Evolutionary conservation across 306 rosid species (phyloP), one percentile per base, ranked within the genome.

Genomic region (Malus sieversii): DNA sequence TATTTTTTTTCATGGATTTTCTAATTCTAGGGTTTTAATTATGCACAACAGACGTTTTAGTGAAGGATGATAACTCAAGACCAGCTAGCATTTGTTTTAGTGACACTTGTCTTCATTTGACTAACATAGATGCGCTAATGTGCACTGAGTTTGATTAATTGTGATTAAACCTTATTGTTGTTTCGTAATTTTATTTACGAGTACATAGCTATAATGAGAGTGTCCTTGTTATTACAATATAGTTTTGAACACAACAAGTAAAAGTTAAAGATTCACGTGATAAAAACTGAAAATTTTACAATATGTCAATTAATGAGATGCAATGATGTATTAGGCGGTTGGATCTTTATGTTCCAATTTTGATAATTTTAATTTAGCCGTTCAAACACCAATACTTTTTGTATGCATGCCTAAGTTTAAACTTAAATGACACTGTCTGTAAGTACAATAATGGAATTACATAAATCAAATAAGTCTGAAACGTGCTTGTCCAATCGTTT

Each of bases 401-500:
- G 42, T 38, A 7, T 38, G 10, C 63, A 58, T 22, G 63, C 30
- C n/a, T 58, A 22, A 22, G 11, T 58, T 10, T 61, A 61, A 61
- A 61, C 11, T 61, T 2, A 33, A 10, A 53, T 6, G 33, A 6
- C 32, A 18, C 53, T 62, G 38, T 20, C 2, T 23, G 61, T 61
- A 76, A 77, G 77, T 66, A 35, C 77, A 68, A 58, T 62, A 63
- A 72, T 67, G 44, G 65, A 72, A 62, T 66, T 59, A 59, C 52
- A 75, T 68, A 27, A 76, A 66, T 68, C 52, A 42, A 82, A 73
- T 83, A 84, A 75, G 83, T 72, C 73, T 40, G 60, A 60, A 81
- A 80, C 84, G 83, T 83, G 90, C 85, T 70, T 68, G 57, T 70
- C 73, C 51, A 75, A 71, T 81, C 84, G 87, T 83, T 77, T 82